Base-by-base conservation (phyloP, 441 rosid species). In the Dalechampia spathulata region DNA sequence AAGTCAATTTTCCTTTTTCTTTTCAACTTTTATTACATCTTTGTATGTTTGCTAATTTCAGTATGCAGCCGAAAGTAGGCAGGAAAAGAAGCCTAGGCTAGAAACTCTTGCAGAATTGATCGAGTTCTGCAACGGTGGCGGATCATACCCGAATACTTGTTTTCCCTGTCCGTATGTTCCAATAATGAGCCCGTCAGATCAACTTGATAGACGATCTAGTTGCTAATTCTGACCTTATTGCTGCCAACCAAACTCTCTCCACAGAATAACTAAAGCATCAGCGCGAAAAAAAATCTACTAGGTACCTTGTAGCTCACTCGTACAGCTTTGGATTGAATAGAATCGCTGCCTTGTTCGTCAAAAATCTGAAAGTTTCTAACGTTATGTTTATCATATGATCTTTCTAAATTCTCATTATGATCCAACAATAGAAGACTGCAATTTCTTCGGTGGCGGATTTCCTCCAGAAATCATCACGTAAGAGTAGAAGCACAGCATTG, bases 391-490 rank as follows among this genome's bases (percentile, higher is more conserved):
- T 40, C 45, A 61, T 30, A 59, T 44, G 50, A 28, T 37, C 54
- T 63, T 67, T 26, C 38, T 49, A 59, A 25, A 39, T 32, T 62
- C 55, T 27, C 41, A 43, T 75, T 67, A 78, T 45, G 78, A 77
- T n/a, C 55, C 39, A 49, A 45, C 45, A 55, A 28, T 62, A n/a
- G 77, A 74, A 57, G 74, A 60, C 45, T 78, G 85, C 78, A 72
- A 67, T 76, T 88, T 88, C 77, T 86, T 92, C 51, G 98, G 96
- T 27, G 95, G 92, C 9, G 96, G 98, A 54, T 92, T 92, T 61
- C 98, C 98, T 60, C 98, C 98, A 1, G 96, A 81, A 40, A 81
- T 49, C 71, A 86, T 61, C 71, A 92, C 96, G 52, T 88, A 78
- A 0, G 70, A 60, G 56, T 83, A 92, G 80, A 88, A 88, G 69